Percentiles rank a stretch among this genome's conserved stretches.
Conservation (phyloP, 2,329 filamentous ascomycete species). For the Cryphonectria nitschkei region DNA sequence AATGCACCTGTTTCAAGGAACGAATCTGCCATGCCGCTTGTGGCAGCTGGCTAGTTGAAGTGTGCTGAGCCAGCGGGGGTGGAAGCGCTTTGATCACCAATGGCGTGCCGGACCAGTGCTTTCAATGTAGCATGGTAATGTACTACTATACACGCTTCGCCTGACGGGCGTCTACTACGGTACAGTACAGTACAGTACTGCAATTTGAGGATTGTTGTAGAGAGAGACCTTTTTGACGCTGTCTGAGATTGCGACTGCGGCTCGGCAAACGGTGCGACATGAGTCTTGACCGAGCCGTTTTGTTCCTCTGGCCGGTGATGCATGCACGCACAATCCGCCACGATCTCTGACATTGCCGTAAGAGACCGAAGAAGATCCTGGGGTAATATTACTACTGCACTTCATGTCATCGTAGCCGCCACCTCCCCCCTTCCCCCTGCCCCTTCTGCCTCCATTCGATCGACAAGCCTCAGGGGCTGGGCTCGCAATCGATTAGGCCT, state of each 20-base stretch:
- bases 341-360: neutral
- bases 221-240: neutral
- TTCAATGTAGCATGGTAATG: neutral
- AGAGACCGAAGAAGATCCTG: neutral
- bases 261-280: slow-evolving; percentile 16
- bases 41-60: neutral
- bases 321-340: neutral
- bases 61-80: neutral
- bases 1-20: slow-evolving; percentile 17
- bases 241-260: slow-evolving; percentile 13
- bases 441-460: neutral
- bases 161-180: neutral
- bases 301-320: neutral
- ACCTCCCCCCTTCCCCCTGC: too few species aligned
- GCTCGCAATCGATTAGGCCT: neutral
- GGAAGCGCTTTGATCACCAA: neutral
- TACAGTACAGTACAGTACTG: neutral
- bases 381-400: neutral
- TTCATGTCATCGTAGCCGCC: neutral
- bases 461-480: neutral
- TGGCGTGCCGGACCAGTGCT: slow-evolving; percentile 11
- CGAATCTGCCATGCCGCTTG: slow-evolving; percentile 6
- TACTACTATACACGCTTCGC: neutral
- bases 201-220: neutral
- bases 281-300: slow-evolving; percentile 4